Evolutionary conservation across 2,329 filamentous ascomycete genomes (phyloP), one percentile per base, ranked within the genome.

Genomic region (Botrytis cinerea): DNA sequence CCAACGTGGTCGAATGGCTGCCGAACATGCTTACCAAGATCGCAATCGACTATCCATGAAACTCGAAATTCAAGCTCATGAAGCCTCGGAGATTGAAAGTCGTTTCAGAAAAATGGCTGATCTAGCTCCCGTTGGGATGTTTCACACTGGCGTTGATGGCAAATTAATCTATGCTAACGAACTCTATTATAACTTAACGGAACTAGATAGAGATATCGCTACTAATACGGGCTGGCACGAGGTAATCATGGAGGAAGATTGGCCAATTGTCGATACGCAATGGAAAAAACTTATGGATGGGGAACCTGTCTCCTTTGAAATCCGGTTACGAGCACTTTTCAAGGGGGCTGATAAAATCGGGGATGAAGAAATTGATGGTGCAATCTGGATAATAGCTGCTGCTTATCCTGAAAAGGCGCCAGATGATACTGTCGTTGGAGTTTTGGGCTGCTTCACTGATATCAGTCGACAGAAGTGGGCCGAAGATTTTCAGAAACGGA

Each of bases 391-490:
- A 1, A 82, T 94, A 46, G 91, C 94, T 85, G 92, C 89, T 72
- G 92, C 91, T 0, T 94, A 92, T 77, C 92, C 92, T 0, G 92
- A 95, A 78, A 91, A 88, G 78, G 86, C 91, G 74, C 83, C 85
- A 1, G 74, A 78, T 45, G 92, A 91, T 8, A 84, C 84, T 40
- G 85, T 94, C 70, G 93, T 93, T 82, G 89, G 90, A 74, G 91
- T 94, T 4, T 94, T 95, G 77, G 92, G 92, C 70, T 93, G 90
- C 79, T 91, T 97, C 70, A 95, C 93, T 0, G 93, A 97, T 79
- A 97, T 97, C 76, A 94, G 91, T 40, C 89, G 92, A 71, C 93
- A 96, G 80, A 97, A 97, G 81, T 91, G 91, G 86, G 93, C 93
- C 25, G 78, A 79, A 48, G 75, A 61, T 22, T 77, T 78, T 25